Conservation (phyloP, 1,284 basidiomycete genomes). For the Pseudozyma tsukubaensis region DNA sequence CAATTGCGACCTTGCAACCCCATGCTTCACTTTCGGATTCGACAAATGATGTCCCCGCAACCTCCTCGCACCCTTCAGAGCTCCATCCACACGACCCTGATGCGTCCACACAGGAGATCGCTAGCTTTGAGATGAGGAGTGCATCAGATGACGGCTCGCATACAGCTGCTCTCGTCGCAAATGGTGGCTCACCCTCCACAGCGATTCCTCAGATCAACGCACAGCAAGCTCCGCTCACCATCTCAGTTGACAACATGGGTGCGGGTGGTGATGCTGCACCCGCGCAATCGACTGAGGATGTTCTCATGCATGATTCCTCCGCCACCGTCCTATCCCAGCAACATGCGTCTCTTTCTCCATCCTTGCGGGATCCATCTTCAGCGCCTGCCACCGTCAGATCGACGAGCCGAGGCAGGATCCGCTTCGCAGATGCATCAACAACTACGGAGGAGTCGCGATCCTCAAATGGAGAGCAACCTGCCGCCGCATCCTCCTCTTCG, state of each 20-base stretch:
- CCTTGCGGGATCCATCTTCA: constrained; percentile 31
- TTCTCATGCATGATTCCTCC: constrained; percentile 35
- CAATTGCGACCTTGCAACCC: neutral
- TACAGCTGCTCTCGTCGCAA: no score
- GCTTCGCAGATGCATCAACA: constrained; percentile 19
- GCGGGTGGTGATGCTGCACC: constrained; percentile 45
- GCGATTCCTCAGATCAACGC: neutral
- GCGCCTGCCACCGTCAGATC: constrained; percentile 20
- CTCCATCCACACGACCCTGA: no score
- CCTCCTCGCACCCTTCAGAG: no score
- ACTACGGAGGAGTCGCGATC: no score
- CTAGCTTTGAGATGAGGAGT: no score
- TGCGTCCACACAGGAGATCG: no score
- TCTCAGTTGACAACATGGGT: constrained; percentile 55
- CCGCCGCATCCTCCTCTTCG: constrained; percentile 8
- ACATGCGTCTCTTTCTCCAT: constrained; percentile 26
- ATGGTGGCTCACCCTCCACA: no score
- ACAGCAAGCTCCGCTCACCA: constrained; percentile 33
- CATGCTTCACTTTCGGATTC: neutral
- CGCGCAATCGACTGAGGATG: constrained; percentile 17
- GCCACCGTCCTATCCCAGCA: constrained; percentile 46
- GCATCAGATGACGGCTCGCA: no score
- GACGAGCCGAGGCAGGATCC: constrained; percentile 34
- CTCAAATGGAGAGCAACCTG: neutral
- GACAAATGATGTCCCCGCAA: neutral